Percentiles rank a stretch among this genome's conserved stretches.
phyloP scores from a whole-genome alignment of 192 early-diverging fungal species.

The Endogone sp. region DNA sequence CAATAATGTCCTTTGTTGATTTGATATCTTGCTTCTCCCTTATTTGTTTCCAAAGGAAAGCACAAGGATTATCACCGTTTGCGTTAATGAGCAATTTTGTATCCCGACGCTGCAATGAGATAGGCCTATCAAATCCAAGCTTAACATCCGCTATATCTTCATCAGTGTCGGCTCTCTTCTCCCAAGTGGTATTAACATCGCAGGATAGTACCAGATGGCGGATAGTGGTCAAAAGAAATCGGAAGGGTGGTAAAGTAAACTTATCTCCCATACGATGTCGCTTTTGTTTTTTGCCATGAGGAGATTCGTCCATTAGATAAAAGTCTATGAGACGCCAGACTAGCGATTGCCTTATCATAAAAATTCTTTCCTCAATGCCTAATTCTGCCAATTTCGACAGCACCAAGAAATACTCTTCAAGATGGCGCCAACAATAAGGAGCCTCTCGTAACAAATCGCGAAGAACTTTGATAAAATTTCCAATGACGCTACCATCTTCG shows the following conservation, averaged over 20 bases:
- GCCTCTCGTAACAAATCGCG: conserved; percentile 30
- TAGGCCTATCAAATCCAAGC: background rate
- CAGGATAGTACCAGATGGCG: conserved; percentile 26
- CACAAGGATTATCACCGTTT: conserved; percentile 10
- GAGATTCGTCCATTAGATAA: conserved; percentile 32
- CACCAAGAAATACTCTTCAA: conserved; percentile 42
- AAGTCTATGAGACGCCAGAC: conserved; percentile 29
- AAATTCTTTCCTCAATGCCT: conserved; percentile 23
- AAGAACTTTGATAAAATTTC: conserved; percentile 16
- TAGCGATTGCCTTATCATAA: conserved; percentile 31
- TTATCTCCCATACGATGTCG: conserved; percentile 42
- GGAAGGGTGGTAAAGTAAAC: conserved; percentile 39
- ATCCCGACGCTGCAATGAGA: conserved; percentile 3
- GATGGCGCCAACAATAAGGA: conserved; percentile 34
- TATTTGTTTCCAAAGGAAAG: conserved; percentile 14
- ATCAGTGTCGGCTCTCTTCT: conserved; percentile 6
- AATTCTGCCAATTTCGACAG: conserved; percentile 32
- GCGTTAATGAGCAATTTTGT: conserved; percentile 10
- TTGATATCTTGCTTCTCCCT: conserved; percentile 4
- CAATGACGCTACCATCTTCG: conserved; percentile 14
- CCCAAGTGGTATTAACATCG: conserved; percentile 16
- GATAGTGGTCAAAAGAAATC: conserved; percentile 27
- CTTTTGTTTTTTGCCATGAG: conserved; percentile 22
- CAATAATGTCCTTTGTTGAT: background rate
- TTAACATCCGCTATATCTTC: background rate